Percentiles rank a stretch among this genome's conserved stretches.
These are phyloP conservation scores for Maudiozyma pseudohumilis DNA, from an alignment of 805 yeast genomes.

Conservation along the genomic window DNA sequence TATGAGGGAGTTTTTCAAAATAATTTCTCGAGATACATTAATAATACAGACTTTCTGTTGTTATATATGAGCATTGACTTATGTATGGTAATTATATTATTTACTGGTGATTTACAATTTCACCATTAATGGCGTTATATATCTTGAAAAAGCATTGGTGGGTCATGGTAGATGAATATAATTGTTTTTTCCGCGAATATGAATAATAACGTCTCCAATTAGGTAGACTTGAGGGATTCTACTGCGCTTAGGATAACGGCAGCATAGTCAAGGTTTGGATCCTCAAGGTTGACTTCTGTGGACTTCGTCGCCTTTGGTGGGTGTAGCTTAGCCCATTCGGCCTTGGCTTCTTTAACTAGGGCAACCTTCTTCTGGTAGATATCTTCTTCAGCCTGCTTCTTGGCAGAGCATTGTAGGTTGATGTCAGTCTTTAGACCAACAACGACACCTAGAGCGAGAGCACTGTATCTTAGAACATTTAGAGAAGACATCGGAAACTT, in stretches of 20 bases:
- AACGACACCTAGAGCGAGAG: slow-evolving; percentile 77
- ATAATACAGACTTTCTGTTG: no score
- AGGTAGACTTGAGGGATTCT: slow-evolving; percentile 36
- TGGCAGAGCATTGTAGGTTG: slow-evolving; percentile 51
- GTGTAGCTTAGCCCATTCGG: slow-evolving; percentile 66
- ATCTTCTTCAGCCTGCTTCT: slow-evolving; percentile 44
- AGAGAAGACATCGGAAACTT: slow-evolving; percentile 43
- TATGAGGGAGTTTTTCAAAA: no score
- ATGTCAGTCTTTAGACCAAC: slow-evolving; percentile 85
- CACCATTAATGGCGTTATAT: no score
- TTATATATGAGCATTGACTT: no score
- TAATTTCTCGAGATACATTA: no score
- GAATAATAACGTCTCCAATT: no score
- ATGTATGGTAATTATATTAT: no score
- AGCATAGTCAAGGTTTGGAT: slow-evolving; percentile 83
- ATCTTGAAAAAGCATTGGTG: no score
- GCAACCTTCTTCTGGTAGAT: slow-evolving; percentile 58
- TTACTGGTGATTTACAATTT: no score
- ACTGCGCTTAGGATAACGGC: slow-evolving; percentile 56
- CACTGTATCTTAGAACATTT: slow-evolving; percentile 81
- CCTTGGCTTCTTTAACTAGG: slow-evolving; percentile 81
- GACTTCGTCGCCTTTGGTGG: slow-evolving; percentile 33
- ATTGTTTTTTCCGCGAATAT: no score
- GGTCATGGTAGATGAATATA: no score
- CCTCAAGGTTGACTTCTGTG: slow-evolving; percentile 63